Evolutionary conservation across 768 basidiomycete genomes (phyloP), one percentile per base, ranked within the genome.

Genomic region (Cystofilobasidium bisporidii): DNA sequence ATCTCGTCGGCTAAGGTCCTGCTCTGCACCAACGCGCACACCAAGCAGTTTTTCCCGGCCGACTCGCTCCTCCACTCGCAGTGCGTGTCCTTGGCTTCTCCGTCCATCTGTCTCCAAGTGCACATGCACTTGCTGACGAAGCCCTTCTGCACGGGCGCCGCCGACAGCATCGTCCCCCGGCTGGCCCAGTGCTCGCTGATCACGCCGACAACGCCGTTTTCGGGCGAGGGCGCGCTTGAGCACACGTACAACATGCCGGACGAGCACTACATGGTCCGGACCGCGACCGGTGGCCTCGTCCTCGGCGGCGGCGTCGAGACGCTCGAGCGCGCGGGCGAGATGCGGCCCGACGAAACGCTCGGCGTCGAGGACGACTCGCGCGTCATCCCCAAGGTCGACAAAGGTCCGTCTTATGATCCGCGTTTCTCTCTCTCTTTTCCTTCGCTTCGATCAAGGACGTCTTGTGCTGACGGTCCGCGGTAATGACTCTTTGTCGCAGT

Each of bases 241-340:
- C 48, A 72, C 61, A 72, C 73, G 17, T 72, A 71, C 71, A 72
- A 71, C 64, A 65, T 70, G 63, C 50, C 61, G 18, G 71, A 65
- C 43, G 71, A 59, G 20, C 61, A 43, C 48, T 73, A 73, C 65
- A 36, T 73, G 11, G 69, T 73, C 6, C 63, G 62, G 48, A 72
- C 71, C 3, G 63, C 64, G 4, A 10, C 24, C 17, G 69, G 71
- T 1, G 73, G 71, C 1, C 71, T 73, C 53, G 67, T 73, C 10
- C 58, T 72, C 28, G 72, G 71, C 18, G 67, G 67, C 10, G 63
- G 71, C 9, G 32, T 53, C 17, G 40, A 53, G 26, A 45, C 47
- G 9, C 33, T 68, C 20, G 62, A 70, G 40, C 28, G 59, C 9
- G 64, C 58, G 9, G 72, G 71, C 4, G 59, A 50, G 43, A 32